Evolutionary conservation across 1,284 basidiomycete genomes (phyloP), one percentile per base, ranked within the genome.

Genomic region (Ganoderma lingzhi): DNA sequence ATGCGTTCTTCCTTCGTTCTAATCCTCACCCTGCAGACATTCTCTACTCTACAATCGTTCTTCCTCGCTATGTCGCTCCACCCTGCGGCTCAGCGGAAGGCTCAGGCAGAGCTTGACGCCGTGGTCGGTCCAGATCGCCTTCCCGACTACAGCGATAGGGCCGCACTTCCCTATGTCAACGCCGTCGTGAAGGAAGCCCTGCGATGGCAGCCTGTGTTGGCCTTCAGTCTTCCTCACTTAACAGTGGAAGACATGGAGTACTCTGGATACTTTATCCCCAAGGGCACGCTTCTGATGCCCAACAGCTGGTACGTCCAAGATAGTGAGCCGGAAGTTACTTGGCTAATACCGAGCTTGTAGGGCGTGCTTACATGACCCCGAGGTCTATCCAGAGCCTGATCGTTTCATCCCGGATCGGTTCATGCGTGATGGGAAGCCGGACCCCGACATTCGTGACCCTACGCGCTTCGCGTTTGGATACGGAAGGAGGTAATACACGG

Each of bases 71-170:
- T 82, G 77, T 71, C 77, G 1, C 73, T 79, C 48, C 71, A 79
- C 51, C 82, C 80, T 0, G 79, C 81, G 5, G 74, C 80, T 9
- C 80, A 81, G 63, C 71, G 67, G 6, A 78, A 74, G 37, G 82
- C 81, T 1, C 81, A 80, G 60, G 78, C 73, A 44, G 81, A 83
- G 65, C 66, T 84, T 12, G 81, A 83, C 68, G 65, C 70, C 8
- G 79, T 83, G 14, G 74, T 83, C 56, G 74, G 76, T 14, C 53
- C 68, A 1, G 76, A 80, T 39, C 71, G 74, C 19, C 64, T 71
- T 9, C 67, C 70, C 2, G 59, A 64, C 3, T 61, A 63, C 28
- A 19, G 39, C 39, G 81, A 82, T 59, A 42, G 73, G 19, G 65
- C 70, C 2, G 44, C 23, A 9, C 64, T 76, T 2, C 74, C 73